Evolutionary conservation across 2,329 filamentous ascomycete genomes (phyloP), one percentile per base, ranked within the genome.

Genomic region (Fusarium virguliforme): DNA sequence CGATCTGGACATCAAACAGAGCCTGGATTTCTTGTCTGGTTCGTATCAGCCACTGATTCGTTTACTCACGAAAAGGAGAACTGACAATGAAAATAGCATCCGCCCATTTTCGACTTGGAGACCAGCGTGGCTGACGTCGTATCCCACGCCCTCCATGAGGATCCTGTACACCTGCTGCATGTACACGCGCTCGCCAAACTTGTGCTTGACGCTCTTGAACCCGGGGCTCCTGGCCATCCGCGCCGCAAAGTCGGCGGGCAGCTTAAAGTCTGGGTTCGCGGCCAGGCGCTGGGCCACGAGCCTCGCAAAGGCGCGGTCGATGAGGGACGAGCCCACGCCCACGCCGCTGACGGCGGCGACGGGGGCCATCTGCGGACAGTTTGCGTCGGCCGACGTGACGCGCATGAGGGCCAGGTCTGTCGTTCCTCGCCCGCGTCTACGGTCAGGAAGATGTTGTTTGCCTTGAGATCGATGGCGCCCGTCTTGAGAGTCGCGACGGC

Each of bases 361-460:
- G 56, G 81, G 78, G 6, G 79, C 75, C 62, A 83, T 72, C 18
- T 78, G 76, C 3, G 79, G 79, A 18, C 68, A 73, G 1, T 64
- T 56, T 1, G 65, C 46, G 18, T 80, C 70, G 0, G 68, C 77
- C 55, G 70, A 81, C 22, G 70, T 76, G n/a, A 83, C 79, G 22
- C 83, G 78, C 79, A 85, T 84, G 13, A 85, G 72, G 1, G 83
- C 81, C 8, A 85, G 77, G 64, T 85, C 84, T 1, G 83, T 85
- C 0, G 84, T 86, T 2, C 84, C 84, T 4, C 84, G 0, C 84
- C 84, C 0, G 84, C 83, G 26, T 85, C 83, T 8, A 85, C 80
- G 0, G 82, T 81, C 3, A 85, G 68, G 56, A 85, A 84, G 8
- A 85, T 75, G 40, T 80, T 81, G 26, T 79, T 82, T 18, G 74